A percentile compares a stretch with the other conserved stretches of the same genome.
Conservation (phyloP, 345 rosid genomes). For the Gossypium arboreum region DNA sequence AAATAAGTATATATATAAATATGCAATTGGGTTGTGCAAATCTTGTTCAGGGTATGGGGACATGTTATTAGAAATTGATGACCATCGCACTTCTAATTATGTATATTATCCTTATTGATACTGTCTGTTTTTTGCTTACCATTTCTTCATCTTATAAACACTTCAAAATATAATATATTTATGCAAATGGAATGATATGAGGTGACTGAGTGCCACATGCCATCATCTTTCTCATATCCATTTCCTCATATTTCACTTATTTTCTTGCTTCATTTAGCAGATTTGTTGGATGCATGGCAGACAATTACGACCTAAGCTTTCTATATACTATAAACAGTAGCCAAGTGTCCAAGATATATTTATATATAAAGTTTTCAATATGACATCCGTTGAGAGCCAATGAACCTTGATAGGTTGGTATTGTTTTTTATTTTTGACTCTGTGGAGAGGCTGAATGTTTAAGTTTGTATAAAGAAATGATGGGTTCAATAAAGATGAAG, state of each 20-base stretch:
- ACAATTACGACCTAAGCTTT: slow-evolving; percentile 5
- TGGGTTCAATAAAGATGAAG: too few species aligned
- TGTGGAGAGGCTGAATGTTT: too few species aligned
- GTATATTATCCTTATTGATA: neutral
- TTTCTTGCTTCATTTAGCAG: neutral
- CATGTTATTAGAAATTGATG: neutral
- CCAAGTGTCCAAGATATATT: slow-evolving; percentile 7
- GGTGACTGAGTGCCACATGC: neutral
- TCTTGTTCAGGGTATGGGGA: neutral
- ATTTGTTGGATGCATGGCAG: slow-evolving; percentile 3
- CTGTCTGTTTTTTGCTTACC: neutral
- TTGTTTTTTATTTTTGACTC: too few species aligned
- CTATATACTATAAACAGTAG: neutral
- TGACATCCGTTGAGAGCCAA: too few species aligned
- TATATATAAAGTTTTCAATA: too few species aligned
- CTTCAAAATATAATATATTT: too few species aligned
- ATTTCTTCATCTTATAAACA: neutral
- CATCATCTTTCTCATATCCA: neutral
- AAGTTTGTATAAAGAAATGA: too few species aligned
- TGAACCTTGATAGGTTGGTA: too few species aligned
- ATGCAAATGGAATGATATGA: too few species aligned
- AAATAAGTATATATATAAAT: too few species aligned
- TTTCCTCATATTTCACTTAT: neutral
- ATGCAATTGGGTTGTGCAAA: neutral
- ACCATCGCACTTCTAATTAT: neutral